phyloP scores from a whole-genome alignment of 139 green algal species.

The Nannochloris sp. region DNA sequence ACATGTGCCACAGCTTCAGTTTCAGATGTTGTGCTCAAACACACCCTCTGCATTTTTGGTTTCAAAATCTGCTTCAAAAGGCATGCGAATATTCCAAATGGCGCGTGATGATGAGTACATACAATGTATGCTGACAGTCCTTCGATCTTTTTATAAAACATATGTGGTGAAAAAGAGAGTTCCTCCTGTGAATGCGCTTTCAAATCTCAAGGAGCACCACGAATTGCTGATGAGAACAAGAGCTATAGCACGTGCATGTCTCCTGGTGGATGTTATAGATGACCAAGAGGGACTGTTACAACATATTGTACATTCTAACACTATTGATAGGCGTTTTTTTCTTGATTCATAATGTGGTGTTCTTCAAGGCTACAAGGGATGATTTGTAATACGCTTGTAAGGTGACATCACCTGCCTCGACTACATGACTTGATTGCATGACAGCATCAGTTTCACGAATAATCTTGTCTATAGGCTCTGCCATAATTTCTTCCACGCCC shows the following conservation, averaged over 20 bases:
- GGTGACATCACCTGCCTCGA: no score
- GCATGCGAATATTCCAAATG: conserved; percentile 47
- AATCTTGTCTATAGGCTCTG: conserved; percentile 42
- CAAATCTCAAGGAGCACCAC: conserved; percentile 26
- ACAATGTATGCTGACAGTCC: conserved; percentile 35
- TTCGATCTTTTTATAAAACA: conserved; percentile 26
- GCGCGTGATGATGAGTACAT: conserved; percentile 34
- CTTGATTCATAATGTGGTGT: background rate
- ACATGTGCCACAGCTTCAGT: conserved; percentile 69
- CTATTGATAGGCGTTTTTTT: background rate
- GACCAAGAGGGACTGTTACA: background rate
- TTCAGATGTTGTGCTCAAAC: conserved; percentile 53
- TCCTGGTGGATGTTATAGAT: background rate
- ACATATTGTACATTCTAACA: no score
- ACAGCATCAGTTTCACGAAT: conserved; percentile 52
- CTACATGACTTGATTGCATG: no score
- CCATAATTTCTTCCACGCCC: conserved; percentile 38
- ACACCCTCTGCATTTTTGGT: conserved; percentile 41
- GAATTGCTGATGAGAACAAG: conserved; percentile 26
- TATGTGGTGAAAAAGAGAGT: conserved; percentile 6
- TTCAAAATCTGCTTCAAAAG: conserved; percentile 47
- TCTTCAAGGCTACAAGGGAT: background rate
- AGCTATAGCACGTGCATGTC: background rate
- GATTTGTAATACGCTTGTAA: no score
- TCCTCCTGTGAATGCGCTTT: conserved; percentile 28